These are phyloP conservation scores for Colletotrichum neosansevieriae DNA, from an alignment of 2,329 filamentous ascomycete species.

Conservation along the genomic window DNA sequence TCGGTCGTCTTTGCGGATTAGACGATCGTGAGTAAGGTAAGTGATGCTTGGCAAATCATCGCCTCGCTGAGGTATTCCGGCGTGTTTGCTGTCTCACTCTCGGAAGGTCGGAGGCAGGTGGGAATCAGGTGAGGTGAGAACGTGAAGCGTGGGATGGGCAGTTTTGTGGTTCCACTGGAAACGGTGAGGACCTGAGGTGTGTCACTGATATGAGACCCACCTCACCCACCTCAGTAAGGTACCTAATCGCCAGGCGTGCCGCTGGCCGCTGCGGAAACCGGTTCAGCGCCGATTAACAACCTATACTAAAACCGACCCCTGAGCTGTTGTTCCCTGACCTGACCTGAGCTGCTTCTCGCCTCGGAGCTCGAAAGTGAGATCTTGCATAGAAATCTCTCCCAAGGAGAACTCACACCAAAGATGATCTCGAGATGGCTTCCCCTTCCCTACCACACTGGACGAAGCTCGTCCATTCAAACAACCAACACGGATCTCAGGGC, in stretches of 20 bases:
- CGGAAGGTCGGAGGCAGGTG: slow-evolving; percentile 19
- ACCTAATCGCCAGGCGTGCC: neutral
- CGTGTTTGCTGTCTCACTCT: slow-evolving; percentile 10
- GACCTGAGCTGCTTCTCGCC: too few relatives aligned
- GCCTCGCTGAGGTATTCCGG: neutral
- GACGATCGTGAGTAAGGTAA: slow-evolving; percentile 3
- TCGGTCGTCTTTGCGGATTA: slow-evolving; percentile 16
- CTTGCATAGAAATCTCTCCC: slow-evolving; percentile 9
- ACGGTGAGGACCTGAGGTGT: too few relatives aligned
- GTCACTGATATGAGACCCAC: neutral
- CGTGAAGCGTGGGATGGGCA: slow-evolving; percentile 17
- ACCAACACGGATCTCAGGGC: neutral
- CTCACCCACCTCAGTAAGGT: too few relatives aligned
- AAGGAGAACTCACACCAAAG: neutral
- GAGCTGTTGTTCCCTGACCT: neutral
- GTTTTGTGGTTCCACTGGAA: slow-evolving; percentile 36
- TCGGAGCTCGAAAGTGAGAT: neutral
- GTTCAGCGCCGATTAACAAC: neutral
- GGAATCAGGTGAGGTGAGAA: slow-evolving; percentile 30
- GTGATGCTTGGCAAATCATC: slow-evolving; percentile 6
- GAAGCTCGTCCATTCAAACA: neutral
- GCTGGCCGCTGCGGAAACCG: slow-evolving; percentile 19
- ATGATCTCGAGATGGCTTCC: neutral
- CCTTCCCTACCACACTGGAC: slow-evolving; percentile 17
- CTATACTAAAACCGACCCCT: neutral